Evolutionary conservation across 2,329 filamentous ascomycete species (phyloP), one percentile per base, ranked within the genome.

Genomic region (Lasiodiplodia sp.): DNA sequence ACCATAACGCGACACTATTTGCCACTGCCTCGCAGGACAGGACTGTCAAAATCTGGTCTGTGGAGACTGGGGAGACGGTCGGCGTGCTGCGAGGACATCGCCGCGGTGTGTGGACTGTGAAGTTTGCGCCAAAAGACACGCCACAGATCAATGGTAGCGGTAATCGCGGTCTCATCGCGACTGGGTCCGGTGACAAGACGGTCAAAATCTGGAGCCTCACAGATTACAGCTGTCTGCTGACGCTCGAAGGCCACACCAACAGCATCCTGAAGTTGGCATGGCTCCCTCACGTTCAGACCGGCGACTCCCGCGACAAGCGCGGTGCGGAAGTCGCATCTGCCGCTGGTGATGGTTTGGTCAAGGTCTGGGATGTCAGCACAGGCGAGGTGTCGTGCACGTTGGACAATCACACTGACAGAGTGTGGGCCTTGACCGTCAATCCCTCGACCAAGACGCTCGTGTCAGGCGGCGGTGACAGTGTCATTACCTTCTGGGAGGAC

Each of bases 11-110:
- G 4, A 88, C 90, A n/a, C 82, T 97, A 0, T 98, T 99, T 76
- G 96, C 95, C 3, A 97, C 96, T 1, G 95, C 96, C 37, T 98
- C 95, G 5, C 96, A 99, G 81, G 96, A 99, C 79, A 92, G 94
- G 72, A 96, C 93, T 0, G 94, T 98, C 72, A 99, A 98, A 82
- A 96, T 99, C 69, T 99, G 95, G 92, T 96, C 94, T 8, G 86
- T 91, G 7, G 91, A 94, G 72, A 92, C 96, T 77, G 94, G 96
- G 23, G 94, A 97, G 74, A 92, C 94, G 0, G 89, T 96, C 71
- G 96, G 96, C 72, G 93, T 99, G 38, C 87, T 99, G 21, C 89
- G 93, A 67, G 96, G 96, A 1, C 96, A 99, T 79, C 92, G 93
- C 77, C 89, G 96, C 78, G 96, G 96, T 78, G 95, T 99, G 12